Evolutionary conservation across 2,329 filamentous ascomycete species (phyloP).

Genomic region (Calonectria pseudoturangicola): DNA sequence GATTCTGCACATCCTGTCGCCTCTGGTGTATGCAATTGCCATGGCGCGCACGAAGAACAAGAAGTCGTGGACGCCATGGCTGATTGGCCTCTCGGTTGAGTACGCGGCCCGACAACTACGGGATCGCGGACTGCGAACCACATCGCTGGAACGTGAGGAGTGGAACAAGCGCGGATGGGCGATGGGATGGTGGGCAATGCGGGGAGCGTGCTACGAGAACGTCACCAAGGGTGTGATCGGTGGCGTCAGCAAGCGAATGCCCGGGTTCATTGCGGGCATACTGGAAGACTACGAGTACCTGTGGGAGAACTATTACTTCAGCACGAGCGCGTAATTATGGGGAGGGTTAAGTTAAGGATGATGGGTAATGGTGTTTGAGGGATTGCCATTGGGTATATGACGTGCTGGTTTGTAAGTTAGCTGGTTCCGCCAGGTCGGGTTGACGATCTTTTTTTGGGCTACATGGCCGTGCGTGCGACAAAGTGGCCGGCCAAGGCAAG

Average conservation of each 20-base stretch:
- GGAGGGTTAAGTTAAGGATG: conserved; percentile 13
- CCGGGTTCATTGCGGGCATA: conserved; percentile 88
- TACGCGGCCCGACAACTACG: conserved; percentile 90
- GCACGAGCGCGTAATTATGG: conserved; percentile 66
- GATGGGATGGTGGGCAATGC: conserved; percentile 96
- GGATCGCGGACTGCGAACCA: conserved; percentile 85
- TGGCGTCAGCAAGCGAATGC: conserved; percentile 84
- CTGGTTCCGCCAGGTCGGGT: conserved; percentile 15
- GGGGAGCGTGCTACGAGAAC: conserved; percentile 97
- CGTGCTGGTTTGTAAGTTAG: conserved; percentile 7
- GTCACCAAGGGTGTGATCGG: conserved; percentile 85
- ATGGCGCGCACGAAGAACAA: conserved; percentile 83
- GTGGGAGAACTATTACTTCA: conserved; percentile 99
- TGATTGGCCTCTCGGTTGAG: conserved; percentile 89
- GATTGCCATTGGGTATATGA: conserved; percentile 9
- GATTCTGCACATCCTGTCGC: conserved; percentile 92
- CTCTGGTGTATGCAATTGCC: conserved; percentile 89
- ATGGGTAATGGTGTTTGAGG: conserved; percentile 22
- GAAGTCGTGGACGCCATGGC: conserved; percentile 93
- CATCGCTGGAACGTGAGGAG: conserved; percentile 92
- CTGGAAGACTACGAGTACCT: conserved; percentile 97
- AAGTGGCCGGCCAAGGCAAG: background rate
- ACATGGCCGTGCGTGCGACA: conserved; percentile 25
- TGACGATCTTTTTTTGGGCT: conserved; percentile 29
- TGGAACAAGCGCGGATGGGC: conserved; percentile 91